A percentile compares a stretch with the other conserved stretches of the same genome.
Evolutionary conservation across 371 early-diverging fungal species (phyloP).

Genomic region (Mortierella polycephala): DNA sequence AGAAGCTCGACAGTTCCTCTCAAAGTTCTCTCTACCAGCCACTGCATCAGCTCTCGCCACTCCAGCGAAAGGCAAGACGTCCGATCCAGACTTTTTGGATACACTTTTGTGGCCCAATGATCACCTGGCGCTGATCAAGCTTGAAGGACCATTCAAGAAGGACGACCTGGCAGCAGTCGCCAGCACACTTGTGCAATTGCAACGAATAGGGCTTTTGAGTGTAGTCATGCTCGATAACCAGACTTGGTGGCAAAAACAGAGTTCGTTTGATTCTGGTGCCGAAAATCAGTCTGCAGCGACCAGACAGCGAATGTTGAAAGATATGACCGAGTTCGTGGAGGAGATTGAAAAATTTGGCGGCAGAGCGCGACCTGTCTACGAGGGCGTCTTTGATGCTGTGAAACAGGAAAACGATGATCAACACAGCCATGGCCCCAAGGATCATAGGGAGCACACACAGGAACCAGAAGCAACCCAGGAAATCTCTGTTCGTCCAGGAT

Average conservation of each 20-base stretch:
- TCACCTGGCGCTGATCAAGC: slow-evolving; percentile 71
- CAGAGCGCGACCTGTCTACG: slow-evolving; percentile 72
- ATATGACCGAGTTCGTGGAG: slow-evolving; percentile 73
- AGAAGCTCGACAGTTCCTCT: slow-evolving; percentile 80
- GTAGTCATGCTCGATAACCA: slow-evolving; percentile 74
- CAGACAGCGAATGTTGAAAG: slow-evolving; percentile 62
- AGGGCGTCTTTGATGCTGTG: slow-evolving; percentile 59
- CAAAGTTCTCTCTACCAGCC: slow-evolving; percentile 62
- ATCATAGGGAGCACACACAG: neutral
- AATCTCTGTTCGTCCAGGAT: slow-evolving; percentile 47
- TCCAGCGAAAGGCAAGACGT: neutral
- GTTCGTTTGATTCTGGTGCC: neutral
- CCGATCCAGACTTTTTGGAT: slow-evolving; percentile 57
- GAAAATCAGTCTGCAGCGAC: slow-evolving; percentile 31
- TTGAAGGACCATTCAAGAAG: slow-evolving; percentile 67
- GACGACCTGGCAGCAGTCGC: slow-evolving; percentile 63
- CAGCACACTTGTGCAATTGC: slow-evolving; percentile 73
- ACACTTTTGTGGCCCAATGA: slow-evolving; percentile 59
- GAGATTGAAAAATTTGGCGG: slow-evolving; percentile 83
- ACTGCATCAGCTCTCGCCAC: slow-evolving; percentile 38
- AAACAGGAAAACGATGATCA: neutral
- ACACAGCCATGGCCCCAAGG: neutral
- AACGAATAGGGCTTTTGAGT: slow-evolving; percentile 76
- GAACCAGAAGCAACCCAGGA: slow-evolving; percentile 20
- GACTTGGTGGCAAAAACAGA: slow-evolving; percentile 57